These are phyloP conservation scores for Chenopodium berlandieri DNA, from an alignment of 148 eudicot genomes.

Conservation along the genomic window DNA sequence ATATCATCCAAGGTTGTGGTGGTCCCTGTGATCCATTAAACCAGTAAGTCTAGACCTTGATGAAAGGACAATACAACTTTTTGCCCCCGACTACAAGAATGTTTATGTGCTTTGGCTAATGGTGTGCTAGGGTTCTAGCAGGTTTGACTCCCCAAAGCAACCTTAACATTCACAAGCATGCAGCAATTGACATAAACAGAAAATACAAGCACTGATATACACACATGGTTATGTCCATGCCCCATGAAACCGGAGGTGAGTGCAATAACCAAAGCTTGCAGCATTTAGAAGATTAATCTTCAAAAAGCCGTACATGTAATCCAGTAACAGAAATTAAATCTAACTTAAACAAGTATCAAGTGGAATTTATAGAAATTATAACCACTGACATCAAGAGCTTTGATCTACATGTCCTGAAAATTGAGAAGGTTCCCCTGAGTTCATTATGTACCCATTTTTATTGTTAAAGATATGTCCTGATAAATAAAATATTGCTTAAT, in stretches of 20 bases:
- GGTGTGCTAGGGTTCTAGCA: not conserved
- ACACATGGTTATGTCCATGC: not conserved
- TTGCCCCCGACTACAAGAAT: not conserved
- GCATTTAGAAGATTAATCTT: not conserved
- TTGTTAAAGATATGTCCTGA: too few relatives aligned
- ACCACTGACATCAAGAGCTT: not conserved
- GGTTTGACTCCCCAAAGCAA: not conserved
- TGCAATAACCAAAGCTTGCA: not conserved
- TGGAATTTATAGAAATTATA: too few relatives aligned
- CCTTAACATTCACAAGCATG: not conserved
- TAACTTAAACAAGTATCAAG: not conserved
- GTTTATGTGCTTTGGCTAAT: not conserved
- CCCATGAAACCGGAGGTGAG: not conserved
- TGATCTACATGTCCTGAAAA: too few relatives aligned
- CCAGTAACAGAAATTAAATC: not conserved
- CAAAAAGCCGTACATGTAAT: not conserved
- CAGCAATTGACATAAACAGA: not conserved
- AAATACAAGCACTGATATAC: not conserved
- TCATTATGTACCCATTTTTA: too few relatives aligned
- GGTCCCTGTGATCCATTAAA: constrained; percentile 53
- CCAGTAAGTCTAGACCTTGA: constrained; percentile 1
- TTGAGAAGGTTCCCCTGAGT: too few relatives aligned
- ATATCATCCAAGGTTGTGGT: constrained; percentile 66
- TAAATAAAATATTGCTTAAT: too few relatives aligned
- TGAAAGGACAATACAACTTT: not conserved